Evolutionary conservation across 176 grass and related monocot species (phyloP), one percentile per base, ranked within the genome.

Genomic region (Neostapfia colusana): DNA sequence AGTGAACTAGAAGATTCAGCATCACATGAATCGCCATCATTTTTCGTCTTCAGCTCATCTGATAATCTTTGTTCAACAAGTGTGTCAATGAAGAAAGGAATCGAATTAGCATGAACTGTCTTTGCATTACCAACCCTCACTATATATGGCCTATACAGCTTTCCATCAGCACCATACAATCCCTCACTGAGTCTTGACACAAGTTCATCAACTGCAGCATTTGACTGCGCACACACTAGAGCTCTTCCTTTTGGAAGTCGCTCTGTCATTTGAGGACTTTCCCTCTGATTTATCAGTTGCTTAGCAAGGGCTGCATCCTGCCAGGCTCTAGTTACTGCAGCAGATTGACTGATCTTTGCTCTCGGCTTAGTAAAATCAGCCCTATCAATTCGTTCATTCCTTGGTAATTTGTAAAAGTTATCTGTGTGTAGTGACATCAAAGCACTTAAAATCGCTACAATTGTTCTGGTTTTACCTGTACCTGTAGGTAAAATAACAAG

Each of bases 191-290:
- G 84, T 93, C 91, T 89, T 50, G 91, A 98, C 62, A 93, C 86
- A 75, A 98, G 81, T 74, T 98, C 95, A 84, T 98, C 95, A 74
- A 98, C 91, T 43, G 93, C 93, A 71, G 93, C 93, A 85, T 97
- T 97, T 69, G 90, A 97, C 48, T 97, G 93, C 2, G 93, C 93
- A 74, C 93, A 97, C 65, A 97, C 57, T 67, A 97, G 76, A 93
- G 84, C 86, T 60, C 93, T 89, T 78, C 93, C 90, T 91, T 76
- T 93, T 18, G 58, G 45, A 66, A 85, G 72, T 41, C 67, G 84
- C 63, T 89, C 88, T 58, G 72, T 80, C 44, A 66, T 63, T 74
- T 59, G 72, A 76, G 82, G 75, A 61, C 63, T 83, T 72, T 92
- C 90, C 82, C 78, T 89, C 63, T 74, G 74, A 13, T 83, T 87